Percentiles rank a stretch among this genome's conserved stretches.
Conservation (phyloP, 352 stramenopile species). For the Elongisporangium anandrum region DNA sequence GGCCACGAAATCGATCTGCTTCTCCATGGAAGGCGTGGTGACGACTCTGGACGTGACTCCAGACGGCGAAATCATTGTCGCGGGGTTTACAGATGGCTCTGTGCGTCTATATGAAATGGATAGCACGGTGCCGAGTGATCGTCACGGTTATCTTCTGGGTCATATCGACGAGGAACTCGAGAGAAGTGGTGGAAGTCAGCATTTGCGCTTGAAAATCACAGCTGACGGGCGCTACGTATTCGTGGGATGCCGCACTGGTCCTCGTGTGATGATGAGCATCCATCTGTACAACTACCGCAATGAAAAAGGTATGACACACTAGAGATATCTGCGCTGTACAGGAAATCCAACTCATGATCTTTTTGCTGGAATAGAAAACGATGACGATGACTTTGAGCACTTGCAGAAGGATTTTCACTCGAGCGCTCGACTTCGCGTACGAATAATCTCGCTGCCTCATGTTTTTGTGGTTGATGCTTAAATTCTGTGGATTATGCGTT, state of each 20-base stretch:
- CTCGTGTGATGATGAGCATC: slow-evolving; percentile 77
- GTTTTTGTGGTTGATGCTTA: slow-evolving; percentile 3
- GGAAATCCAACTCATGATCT: neutral
- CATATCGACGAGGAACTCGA: slow-evolving; percentile 78
- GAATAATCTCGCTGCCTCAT: neutral
- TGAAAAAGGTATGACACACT: slow-evolving; percentile 52
- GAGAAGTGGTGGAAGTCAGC: slow-evolving; percentile 34
- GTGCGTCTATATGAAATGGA: slow-evolving; percentile 84
- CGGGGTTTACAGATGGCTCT: slow-evolving; percentile 74
- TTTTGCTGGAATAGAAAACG: slow-evolving; percentile 38
- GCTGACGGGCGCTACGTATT: slow-evolving; percentile 78
- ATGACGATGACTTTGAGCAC: slow-evolving; percentile 78
- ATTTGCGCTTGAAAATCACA: slow-evolving; percentile 76
- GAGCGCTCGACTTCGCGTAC: slow-evolving; percentile 55
- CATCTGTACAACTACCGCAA: slow-evolving; percentile 77
- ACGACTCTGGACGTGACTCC: slow-evolving; percentile 73
- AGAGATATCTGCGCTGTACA: neutral
- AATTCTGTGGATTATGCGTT: slow-evolving; percentile 5
- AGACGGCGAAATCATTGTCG: slow-evolving; percentile 79
- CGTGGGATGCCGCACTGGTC: slow-evolving; percentile 62
- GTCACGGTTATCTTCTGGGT: slow-evolving; percentile 71
- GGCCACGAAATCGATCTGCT: slow-evolving; percentile 72
- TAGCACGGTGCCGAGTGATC: slow-evolving; percentile 76
- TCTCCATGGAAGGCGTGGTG: slow-evolving; percentile 69
- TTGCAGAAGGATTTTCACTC: slow-evolving; percentile 72